phyloP scores from a whole-genome alignment of 441 rosid genomes.

The Erodium chrysanthum region DNA sequence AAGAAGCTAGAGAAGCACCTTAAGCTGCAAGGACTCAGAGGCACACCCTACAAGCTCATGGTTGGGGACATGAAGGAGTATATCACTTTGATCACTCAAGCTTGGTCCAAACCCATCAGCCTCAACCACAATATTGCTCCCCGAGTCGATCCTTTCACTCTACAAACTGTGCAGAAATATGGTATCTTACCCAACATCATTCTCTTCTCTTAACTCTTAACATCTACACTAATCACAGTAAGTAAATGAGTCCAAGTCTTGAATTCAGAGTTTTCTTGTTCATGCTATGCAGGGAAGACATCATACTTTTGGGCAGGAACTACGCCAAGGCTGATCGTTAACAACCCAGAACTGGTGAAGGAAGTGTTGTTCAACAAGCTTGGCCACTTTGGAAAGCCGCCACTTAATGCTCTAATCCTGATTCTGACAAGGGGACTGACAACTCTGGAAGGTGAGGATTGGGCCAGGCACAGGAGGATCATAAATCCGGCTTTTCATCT shows the following conservation, averaged over 20 bases:
- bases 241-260: not conserved
- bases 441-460: constrained; percentile 33
- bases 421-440: constrained; percentile 32
- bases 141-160: constrained; percentile 34
- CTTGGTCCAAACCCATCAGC: constrained; percentile 29
- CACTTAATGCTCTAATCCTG: constrained; percentile 23
- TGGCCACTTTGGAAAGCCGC: constrained; percentile 37
- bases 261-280: not conserved
- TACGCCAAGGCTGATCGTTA: constrained; percentile 33
- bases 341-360: constrained; percentile 33
- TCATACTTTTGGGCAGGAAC: constrained; percentile 34
- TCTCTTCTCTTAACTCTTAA: no score
- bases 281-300: constrained; percentile 30
- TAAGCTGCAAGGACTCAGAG: constrained; percentile 30
- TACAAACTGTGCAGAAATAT: constrained; percentile 24
- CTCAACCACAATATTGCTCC: constrained; percentile 26
- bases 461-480: constrained; percentile 36
- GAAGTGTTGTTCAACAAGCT: constrained; percentile 33
- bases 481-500: constrained; percentile 40
- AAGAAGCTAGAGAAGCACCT: constrained; percentile 24
- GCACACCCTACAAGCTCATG: constrained; percentile 28
- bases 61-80: constrained; percentile 34
- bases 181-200: constrained; percentile 16
- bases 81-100: constrained; percentile 22
- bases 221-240: no score